Conservation (phyloP, 139 green algal species). For the Zygnema circumcarinatum region DNA sequence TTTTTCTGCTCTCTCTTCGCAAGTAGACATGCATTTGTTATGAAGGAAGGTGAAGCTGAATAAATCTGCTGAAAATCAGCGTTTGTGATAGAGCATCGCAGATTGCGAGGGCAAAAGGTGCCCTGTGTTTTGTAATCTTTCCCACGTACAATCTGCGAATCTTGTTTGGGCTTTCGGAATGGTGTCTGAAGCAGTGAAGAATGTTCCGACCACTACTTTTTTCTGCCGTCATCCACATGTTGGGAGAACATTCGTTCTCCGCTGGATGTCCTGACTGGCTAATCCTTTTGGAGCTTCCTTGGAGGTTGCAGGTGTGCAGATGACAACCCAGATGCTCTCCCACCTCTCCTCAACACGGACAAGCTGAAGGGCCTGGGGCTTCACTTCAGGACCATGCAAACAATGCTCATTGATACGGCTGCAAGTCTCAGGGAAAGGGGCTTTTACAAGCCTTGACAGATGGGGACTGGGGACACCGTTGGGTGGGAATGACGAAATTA, state of each 20-base stretch:
- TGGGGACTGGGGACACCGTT: too few relatives aligned
- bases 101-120: too few relatives aligned
- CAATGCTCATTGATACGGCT: not conserved
- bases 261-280: not conserved
- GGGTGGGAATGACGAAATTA: too few relatives aligned
- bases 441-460: too few relatives aligned
- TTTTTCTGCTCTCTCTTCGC: not conserved
- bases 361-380: not conserved
- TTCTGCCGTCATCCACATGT: not conserved
- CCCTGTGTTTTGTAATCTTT: too few relatives aligned
- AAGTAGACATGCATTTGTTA: not conserved
- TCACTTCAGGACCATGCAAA: not conserved
- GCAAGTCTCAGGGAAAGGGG: not conserved
- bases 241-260: not conserved
- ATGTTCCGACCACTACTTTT: not conserved
- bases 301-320: conserved; percentile 4
- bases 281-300: not conserved
- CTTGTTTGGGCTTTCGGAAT: too few relatives aligned
- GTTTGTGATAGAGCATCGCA: too few relatives aligned
- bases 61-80: too few relatives aligned
- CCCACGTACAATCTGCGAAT: too few relatives aligned
- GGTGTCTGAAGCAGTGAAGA: not conserved
- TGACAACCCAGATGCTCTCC: not conserved
- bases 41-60: too few relatives aligned
- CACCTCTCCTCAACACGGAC: not conserved